Percentiles rank a stretch among this genome's conserved stretches.
These are phyloP conservation scores for Coffea eugenioides DNA, from an alignment of 257 asterid species.

Conservation along the genomic window DNA sequence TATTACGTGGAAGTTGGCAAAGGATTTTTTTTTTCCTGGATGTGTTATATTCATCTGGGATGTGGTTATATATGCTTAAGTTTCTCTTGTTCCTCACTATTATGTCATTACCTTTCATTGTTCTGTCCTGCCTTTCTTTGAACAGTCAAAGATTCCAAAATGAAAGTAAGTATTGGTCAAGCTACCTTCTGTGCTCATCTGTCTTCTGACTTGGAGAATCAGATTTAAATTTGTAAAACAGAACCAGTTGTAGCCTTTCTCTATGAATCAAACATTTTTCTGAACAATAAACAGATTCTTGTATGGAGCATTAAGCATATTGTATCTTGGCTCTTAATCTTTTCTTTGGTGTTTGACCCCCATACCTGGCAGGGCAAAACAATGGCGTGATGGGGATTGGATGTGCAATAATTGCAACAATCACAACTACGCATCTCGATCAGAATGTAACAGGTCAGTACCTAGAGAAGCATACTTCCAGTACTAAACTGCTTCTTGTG, in stretches of 20 bases:
- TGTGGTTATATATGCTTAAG: background rate
- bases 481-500: background rate
- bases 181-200: background rate
- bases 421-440: slow-evolving; percentile 89
- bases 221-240: background rate
- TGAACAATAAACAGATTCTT: background rate
- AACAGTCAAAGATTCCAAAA: background rate
- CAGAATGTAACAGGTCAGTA: slow-evolving; percentile 78
- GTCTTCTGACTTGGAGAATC: background rate
- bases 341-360: background rate
- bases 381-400: slow-evolving; percentile 98
- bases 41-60: background rate
- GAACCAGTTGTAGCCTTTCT: background rate
- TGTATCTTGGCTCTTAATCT: background rate
- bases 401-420: slow-evolving; percentile 88
- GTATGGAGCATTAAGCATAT: background rate
- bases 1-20: background rate
- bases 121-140: background rate
- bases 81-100: background rate
- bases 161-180: background rate
- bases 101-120: background rate
- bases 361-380: slow-evolving; percentile 64
- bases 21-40: background rate
- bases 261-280: background rate
- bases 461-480: background rate